These are phyloP conservation scores for Globisporangium emineosum DNA, from an alignment of 352 stramenopile species.

Conservation along the genomic window DNA sequence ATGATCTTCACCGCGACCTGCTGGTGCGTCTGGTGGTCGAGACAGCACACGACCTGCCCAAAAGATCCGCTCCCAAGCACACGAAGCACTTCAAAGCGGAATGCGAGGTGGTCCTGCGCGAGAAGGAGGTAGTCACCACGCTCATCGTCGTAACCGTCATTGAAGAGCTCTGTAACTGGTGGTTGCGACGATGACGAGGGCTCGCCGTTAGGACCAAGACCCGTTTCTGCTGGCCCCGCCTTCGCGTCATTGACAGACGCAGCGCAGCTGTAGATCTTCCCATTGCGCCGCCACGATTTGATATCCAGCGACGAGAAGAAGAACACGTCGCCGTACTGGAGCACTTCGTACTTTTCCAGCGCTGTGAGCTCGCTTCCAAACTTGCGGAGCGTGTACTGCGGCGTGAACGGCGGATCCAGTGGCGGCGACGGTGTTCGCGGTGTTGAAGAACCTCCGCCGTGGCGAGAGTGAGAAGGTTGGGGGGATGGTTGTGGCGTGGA, in stretches of 20 bases:
- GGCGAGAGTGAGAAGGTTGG: not conserved
- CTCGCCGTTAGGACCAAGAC: slow-evolving; percentile 13
- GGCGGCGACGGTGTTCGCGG: slow-evolving; percentile 12
- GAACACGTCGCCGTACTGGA: slow-evolving; percentile 42
- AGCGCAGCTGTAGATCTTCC: slow-evolving; percentile 26
- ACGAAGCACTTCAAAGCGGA: slow-evolving; percentile 93
- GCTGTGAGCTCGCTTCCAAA: slow-evolving; percentile 36
- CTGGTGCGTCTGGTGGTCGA: slow-evolving; percentile 76
- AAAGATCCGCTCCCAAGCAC: slow-evolving; percentile 97
- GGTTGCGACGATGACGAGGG: not conserved
- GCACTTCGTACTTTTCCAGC: slow-evolving; percentile 52
- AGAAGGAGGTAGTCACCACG: slow-evolving; percentile 97
- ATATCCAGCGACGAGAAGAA: slow-evolving; percentile 40
- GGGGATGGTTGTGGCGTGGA: not conserved
- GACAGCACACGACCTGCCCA: slow-evolving; percentile 96
- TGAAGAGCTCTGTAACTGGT: slow-evolving; percentile 44
- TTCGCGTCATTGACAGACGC: not conserved
- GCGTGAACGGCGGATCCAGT: slow-evolving; percentile 27
- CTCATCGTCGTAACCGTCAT: slow-evolving; percentile 95
- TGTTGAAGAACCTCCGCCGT: not conserved
- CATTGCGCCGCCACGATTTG: slow-evolving; percentile 32
- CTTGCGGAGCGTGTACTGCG: slow-evolving; percentile 10
- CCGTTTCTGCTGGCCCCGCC: not conserved
- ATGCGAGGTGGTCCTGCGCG: slow-evolving; percentile 91
- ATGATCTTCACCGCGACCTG: slow-evolving; percentile 98